Evolutionary conservation across 352 stramenopile species (phyloP).

Genomic region (Lagenidium giganteum): DNA sequence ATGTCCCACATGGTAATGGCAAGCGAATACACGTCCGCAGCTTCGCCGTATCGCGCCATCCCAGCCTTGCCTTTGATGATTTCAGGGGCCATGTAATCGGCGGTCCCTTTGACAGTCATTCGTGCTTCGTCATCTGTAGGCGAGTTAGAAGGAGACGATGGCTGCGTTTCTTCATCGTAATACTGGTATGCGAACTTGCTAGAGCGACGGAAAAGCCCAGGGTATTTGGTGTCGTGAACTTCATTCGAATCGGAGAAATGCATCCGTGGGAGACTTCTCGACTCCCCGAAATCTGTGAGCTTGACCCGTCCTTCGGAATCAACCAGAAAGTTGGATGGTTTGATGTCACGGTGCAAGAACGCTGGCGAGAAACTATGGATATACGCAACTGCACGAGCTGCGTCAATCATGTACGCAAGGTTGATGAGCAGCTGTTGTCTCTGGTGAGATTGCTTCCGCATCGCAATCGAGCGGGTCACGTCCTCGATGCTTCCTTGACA

Average conservation of each 20-base stretch:
- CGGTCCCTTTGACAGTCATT: conserved; percentile 29
- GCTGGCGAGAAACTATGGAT: conserved; percentile 44
- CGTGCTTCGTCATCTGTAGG: too few relatives aligned
- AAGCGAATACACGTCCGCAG: conserved; percentile 42
- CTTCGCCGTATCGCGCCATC: conserved; percentile 27
- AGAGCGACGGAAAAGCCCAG: too few relatives aligned
- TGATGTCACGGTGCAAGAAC: conserved; percentile 51
- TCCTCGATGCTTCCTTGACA: conserved; percentile 37
- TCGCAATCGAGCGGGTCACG: conserved; percentile 12
- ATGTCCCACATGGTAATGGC: conserved; percentile 58
- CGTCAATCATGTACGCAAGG: conserved; percentile 41
- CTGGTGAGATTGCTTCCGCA: not conserved
- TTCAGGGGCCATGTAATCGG: conserved; percentile 58
- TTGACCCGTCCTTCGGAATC: conserved; percentile 28
- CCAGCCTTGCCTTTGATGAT: conserved; percentile 30
- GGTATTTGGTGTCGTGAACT: too few relatives aligned
- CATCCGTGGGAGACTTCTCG: conserved; percentile 20
- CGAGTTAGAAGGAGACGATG: too few relatives aligned
- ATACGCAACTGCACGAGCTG: conserved; percentile 33
- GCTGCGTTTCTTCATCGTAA: too few relatives aligned
- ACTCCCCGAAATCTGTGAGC: conserved; percentile 59
- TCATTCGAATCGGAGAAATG: too few relatives aligned
- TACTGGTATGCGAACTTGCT: too few relatives aligned
- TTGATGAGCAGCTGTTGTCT: conserved; percentile 27
- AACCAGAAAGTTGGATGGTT: conserved; percentile 61